Evolutionary conservation across 106 monocot genomes (phyloP), one percentile per base, ranked within the genome.

Genomic region (Phalaenopsis aphrodite): DNA sequence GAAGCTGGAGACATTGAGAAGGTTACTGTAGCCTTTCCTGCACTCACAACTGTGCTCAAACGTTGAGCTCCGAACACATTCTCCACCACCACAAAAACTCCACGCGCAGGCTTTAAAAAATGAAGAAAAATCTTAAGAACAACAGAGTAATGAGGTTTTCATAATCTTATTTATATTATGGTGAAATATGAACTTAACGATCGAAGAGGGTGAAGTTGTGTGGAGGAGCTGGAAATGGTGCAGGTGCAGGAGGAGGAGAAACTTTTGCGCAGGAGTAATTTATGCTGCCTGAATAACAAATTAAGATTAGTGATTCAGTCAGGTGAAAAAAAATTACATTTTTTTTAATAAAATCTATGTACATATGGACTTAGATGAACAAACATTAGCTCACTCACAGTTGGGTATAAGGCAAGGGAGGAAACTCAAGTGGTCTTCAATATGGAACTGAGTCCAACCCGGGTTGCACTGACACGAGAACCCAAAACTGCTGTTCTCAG

Each of bases 331-430:
- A n/a, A n/a, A n/a, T n/a, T n/a, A n/a, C n/a, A n/a, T n/a, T n/a
- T n/a, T n/a, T n/a, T n/a, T n/a, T n/a, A n/a, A n/a, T n/a, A n/a
- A n/a, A 69, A 37, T 52, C 52, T 14, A 12, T 52, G 14, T 12
- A 52, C 11, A 12, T 52, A 10, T 52, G 15, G 38, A 38, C 0
- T 69, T 39, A 39, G 69, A 12, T 38, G 30, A 30, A 30, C 30
- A 30, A 30, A 30, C 30, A 30, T 30, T 30, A 30, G 30, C 30
- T 30, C 30, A 30, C 84, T 83, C 81, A 92, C 92, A 92, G 67
- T 92, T 89, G 48, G 92, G 92, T 75, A 92, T 76, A 78, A 87
- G 30, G 72, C 92, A 92, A 36, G 92, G 89, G 8, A 89, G 85
- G 82, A 86, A 92, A 2, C 80, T 21, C 46, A 87, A 77, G 16